Percentiles rank a stretch among this genome's conserved stretches.
Evolutionary conservation across 768 basidiomycete species (phyloP).

Genomic region (Lactarius akahatsu): DNA sequence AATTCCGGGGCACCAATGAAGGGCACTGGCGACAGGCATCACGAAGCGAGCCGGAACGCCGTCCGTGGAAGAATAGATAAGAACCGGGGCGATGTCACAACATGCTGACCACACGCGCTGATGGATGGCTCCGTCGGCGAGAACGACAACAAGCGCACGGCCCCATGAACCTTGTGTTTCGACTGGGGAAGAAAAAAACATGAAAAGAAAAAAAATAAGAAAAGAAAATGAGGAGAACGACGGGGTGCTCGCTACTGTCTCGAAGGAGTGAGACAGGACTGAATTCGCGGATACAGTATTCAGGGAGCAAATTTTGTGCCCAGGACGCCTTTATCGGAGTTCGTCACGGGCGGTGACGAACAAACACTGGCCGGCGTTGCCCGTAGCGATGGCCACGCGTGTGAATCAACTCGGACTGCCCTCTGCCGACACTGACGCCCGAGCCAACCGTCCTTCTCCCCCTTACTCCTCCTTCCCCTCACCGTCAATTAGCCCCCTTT

Average conservation of each 20-base stretch:
- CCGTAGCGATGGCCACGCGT: slow-evolving; percentile 39
- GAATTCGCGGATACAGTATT: slow-evolving; percentile 16
- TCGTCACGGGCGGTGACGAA: slow-evolving; percentile 40
- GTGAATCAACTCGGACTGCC: slow-evolving; percentile 39
- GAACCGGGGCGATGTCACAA: slow-evolving; percentile 29
- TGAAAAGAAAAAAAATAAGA: neutral
- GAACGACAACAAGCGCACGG: slow-evolving; percentile 30
- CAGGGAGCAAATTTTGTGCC: slow-evolving; percentile 31
- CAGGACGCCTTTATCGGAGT: slow-evolving; percentile 36
- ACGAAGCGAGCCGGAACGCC: slow-evolving; percentile 16
- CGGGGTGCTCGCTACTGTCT: slow-evolving; percentile 11
- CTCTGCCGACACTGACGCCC: slow-evolving; percentile 41
- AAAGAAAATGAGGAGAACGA: slow-evolving; percentile 7
- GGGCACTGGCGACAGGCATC: slow-evolving; percentile 14
- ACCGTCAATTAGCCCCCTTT: slow-evolving; percentile 32
- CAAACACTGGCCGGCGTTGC: slow-evolving; percentile 38
- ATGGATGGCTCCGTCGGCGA: slow-evolving; percentile 28
- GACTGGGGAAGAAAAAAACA: slow-evolving; percentile 13
- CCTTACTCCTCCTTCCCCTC: slow-evolving; percentile 34
- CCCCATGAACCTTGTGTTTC: slow-evolving; percentile 28
- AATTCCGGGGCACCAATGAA: slow-evolving; percentile 14
- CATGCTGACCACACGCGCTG: slow-evolving; percentile 28
- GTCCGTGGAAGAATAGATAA: slow-evolving; percentile 27
- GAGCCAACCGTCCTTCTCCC: slow-evolving; percentile 37
- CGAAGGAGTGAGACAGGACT: slow-evolving; percentile 19